Conservation (phyloP, 345 rosid species). For the Syzygium aqueum region DNA sequence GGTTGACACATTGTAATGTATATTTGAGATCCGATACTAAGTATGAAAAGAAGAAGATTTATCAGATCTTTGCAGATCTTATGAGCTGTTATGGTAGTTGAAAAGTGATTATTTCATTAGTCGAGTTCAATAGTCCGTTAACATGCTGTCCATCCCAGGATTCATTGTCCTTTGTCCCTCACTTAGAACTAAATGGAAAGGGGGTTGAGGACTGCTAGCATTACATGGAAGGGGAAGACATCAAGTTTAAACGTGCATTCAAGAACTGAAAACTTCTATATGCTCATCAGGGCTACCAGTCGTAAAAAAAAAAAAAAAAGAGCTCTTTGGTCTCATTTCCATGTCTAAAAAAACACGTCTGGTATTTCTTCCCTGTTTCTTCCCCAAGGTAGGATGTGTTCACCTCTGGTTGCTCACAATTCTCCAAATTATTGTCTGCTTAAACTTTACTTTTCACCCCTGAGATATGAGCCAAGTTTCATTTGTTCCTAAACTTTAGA, state of each 20-base stretch:
- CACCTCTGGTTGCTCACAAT: neutral
- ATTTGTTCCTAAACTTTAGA: neutral
- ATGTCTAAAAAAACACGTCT: neutral
- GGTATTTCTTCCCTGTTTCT: neutral
- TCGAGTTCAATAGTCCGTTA: neutral
- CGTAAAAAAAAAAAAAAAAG: neutral
- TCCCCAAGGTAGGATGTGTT: neutral
- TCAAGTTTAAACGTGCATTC: neutral
- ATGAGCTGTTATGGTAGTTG: neutral
- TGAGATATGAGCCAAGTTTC: neutral
- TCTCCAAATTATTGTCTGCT: neutral
- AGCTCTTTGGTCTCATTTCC: neutral
- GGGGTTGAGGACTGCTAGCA: too few species aligned
- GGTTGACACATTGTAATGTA: constrained; percentile 62
- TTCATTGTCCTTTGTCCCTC: neutral
- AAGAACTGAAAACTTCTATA: neutral
- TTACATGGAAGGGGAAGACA: neutral
- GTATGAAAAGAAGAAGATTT: neutral
- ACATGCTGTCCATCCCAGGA: neutral
- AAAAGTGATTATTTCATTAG: neutral
- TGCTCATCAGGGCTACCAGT: neutral
- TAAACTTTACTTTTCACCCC: neutral
- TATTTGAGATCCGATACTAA: constrained; percentile 79
- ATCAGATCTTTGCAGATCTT: neutral
- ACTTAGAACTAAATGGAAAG: too few species aligned